Evolutionary conservation across 2,329 filamentous ascomycete species (phyloP).

Genomic region (Paracorniculantispora psalliotae): DNA sequence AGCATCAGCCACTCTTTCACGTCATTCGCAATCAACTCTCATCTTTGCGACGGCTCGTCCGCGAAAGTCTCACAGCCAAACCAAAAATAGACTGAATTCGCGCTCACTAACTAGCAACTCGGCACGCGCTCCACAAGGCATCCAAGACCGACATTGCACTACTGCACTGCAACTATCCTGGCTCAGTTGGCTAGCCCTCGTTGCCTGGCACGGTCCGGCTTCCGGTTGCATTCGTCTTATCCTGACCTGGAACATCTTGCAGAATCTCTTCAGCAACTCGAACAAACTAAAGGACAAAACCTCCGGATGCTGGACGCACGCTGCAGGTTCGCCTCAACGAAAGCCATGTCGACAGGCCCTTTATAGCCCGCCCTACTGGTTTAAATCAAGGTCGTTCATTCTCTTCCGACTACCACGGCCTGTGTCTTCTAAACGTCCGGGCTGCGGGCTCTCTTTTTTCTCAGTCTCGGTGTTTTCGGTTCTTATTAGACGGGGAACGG

Average conservation of each 20-base stretch:
- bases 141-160: background rate
- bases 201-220: background rate
- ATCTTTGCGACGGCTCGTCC: background rate
- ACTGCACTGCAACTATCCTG: constrained; percentile 1
- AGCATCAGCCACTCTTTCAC: background rate
- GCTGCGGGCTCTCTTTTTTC: background rate
- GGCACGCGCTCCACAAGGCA: background rate
- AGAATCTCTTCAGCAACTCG: background rate
- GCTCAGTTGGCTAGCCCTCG: background rate
- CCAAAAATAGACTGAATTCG: background rate
- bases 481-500: background rate
- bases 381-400: background rate
- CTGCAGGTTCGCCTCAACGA: background rate
- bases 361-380: background rate
- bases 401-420: background rate
- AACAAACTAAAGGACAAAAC: background rate
- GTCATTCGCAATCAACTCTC: background rate
- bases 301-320: background rate
- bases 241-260: background rate
- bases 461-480: background rate
- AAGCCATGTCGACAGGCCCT: background rate
- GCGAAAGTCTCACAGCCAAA: background rate
- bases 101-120: background rate
- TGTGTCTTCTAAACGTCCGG: background rate
- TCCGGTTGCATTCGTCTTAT: background rate